Conservation (phyloP, 106 monocot species). For the Hemerocallis citrina region DNA sequence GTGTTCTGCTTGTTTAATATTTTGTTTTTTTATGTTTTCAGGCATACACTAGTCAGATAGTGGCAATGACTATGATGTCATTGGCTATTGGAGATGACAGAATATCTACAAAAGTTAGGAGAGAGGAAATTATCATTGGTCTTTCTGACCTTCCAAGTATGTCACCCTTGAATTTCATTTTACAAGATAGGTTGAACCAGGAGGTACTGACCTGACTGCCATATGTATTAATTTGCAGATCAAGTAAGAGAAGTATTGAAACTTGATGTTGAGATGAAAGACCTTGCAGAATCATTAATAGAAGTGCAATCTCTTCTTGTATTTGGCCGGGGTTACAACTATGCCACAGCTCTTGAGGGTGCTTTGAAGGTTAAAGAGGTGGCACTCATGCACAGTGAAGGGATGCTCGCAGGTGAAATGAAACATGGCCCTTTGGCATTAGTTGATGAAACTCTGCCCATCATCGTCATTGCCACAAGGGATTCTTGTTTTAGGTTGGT, state of each 20-base stretch:
- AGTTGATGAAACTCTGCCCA: constrained; percentile 93
- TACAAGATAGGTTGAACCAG: background rate
- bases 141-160: constrained; percentile 64
- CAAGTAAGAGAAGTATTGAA: constrained; percentile 63
- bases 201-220: background rate
- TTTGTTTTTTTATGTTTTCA: constrained; percentile 12
- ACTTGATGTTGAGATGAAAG: constrained; percentile 81
- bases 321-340: constrained; percentile 95
- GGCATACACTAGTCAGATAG: constrained; percentile 98
- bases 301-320: constrained; percentile 71
- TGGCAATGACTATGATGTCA: constrained; percentile 84
- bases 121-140: constrained; percentile 53
- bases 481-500: constrained; percentile 84
- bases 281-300: constrained; percentile 72
- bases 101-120: constrained; percentile 59
- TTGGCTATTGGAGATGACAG: constrained; percentile 90
- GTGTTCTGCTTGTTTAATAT: background rate
- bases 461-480: constrained; percentile 85
- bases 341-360: constrained; percentile 92
- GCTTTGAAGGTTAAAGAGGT: constrained; percentile 98
- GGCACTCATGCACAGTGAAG: constrained; percentile 92
- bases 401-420: constrained; percentile 99
- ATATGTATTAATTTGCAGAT: constrained; percentile 23
- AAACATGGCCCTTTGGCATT: constrained; percentile 96
- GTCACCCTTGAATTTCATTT: background rate